Percentiles rank a stretch among this genome's conserved stretches.
Conservation (phyloP, 1,139 yeast species). For the Arxiozyma heterogenica region DNA sequence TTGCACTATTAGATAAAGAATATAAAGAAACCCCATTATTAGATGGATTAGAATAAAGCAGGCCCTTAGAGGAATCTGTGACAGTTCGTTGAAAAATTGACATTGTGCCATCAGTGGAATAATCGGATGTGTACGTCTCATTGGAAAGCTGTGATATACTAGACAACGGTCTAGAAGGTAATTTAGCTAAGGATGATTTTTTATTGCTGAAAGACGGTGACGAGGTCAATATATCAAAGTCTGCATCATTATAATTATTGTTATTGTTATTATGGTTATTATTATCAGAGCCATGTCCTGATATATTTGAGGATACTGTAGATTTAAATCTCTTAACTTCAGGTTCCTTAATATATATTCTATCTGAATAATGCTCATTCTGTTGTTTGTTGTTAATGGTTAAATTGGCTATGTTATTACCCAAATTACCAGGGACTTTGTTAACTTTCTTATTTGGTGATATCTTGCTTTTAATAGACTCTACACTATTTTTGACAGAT, state of each 20-base stretch:
- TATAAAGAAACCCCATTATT: constrained; percentile 13
- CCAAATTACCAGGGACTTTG: not conserved
- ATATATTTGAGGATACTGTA: constrained; percentile 22
- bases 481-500: not conserved
- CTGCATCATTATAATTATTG: not conserved
- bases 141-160: constrained; percentile 59
- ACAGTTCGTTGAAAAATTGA: constrained; percentile 19
- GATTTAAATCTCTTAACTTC: constrained; percentile 23
- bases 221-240: constrained; percentile 9
- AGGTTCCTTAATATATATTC: constrained; percentile 11
- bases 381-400: not conserved
- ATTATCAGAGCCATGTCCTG: constrained; percentile 19
- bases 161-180: constrained; percentile 50
- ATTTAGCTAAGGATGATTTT: constrained; percentile 10
- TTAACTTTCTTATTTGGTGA: not conserved
- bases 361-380: not conserved
- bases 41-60: constrained; percentile 8
- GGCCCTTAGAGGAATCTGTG: constrained; percentile 9
- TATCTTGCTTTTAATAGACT: not conserved
- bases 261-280: constrained; percentile 12
- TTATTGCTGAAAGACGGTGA: constrained; percentile 11
- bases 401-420: not conserved
- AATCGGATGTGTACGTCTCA: constrained; percentile 38
- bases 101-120: constrained; percentile 30
- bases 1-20: constrained; percentile 10